phyloP scores from a whole-genome alignment of 1,284 basidiomycete species.

The Boletellus deceptivus region DNA sequence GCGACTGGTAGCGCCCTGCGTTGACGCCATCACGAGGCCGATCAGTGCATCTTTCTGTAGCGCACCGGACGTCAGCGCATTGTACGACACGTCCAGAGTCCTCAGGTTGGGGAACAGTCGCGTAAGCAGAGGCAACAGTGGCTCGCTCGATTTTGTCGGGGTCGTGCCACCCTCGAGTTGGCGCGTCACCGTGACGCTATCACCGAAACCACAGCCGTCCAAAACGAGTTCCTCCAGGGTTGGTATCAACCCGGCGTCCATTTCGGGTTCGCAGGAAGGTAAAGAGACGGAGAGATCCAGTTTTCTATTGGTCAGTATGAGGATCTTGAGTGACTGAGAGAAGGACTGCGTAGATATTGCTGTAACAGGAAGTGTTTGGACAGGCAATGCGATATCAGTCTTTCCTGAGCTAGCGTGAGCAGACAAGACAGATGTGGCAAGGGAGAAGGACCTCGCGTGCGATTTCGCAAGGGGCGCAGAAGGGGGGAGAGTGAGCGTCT shows the following conservation, averaged over 20 bases:
- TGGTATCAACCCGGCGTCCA: slow-evolving; percentile 49
- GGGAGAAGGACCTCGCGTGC: slow-evolving; percentile 63
- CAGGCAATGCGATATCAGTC: slow-evolving; percentile 57
- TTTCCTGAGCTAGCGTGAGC: slow-evolving; percentile 27
- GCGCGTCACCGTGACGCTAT: slow-evolving; percentile 48
- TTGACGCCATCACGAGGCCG: slow-evolving; percentile 47
- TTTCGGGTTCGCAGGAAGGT: slow-evolving; percentile 38
- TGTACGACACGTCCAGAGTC: slow-evolving; percentile 73
- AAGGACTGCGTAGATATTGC: slow-evolving; percentile 61
- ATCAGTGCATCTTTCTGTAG: slow-evolving; percentile 47
- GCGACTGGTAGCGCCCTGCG: slow-evolving; percentile 20
- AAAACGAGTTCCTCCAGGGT: slow-evolving; percentile 67
- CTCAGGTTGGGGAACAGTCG: slow-evolving; percentile 66
- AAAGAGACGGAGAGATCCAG: slow-evolving; percentile 61
- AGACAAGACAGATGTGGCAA: slow-evolving; percentile 36
- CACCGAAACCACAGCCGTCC: slow-evolving; percentile 66
- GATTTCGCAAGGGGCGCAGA: slow-evolving; percentile 53
- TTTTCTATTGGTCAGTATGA: slow-evolving; percentile 62
- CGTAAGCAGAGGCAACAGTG: slow-evolving; percentile 55
- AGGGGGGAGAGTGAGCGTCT: slow-evolving; percentile 63
- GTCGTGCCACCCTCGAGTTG: slow-evolving; percentile 31
- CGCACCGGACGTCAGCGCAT: slow-evolving; percentile 54
- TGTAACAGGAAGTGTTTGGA: slow-evolving; percentile 63
- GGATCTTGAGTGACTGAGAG: slow-evolving; percentile 54
- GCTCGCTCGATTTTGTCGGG: slow-evolving; percentile 45